These are phyloP conservation scores for Capsella rubella DNA, from an alignment of 441 rosid species.

Conservation along the genomic window DNA sequence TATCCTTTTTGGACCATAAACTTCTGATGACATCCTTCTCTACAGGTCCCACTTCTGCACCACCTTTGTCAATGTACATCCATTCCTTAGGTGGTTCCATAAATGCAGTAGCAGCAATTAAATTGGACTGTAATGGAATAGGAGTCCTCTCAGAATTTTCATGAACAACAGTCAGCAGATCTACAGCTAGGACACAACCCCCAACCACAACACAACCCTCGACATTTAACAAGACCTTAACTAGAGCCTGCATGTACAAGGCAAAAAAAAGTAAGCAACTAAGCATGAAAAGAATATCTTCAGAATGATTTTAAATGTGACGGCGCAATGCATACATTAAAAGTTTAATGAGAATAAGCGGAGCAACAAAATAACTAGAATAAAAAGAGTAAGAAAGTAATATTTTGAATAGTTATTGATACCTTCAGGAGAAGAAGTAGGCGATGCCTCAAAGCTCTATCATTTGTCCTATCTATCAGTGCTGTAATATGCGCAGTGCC, in stretches of 20 bases:
- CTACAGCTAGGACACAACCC: slow-evolving; percentile 97
- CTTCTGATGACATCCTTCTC: slow-evolving; percentile 98
- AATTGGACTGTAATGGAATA: slow-evolving; percentile 96
- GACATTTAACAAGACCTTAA: slow-evolving; percentile 91
- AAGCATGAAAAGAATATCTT: slow-evolving; percentile 28
- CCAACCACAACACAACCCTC: slow-evolving; percentile 98
- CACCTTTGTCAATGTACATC: slow-evolving; percentile 87
- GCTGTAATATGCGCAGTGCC: slow-evolving; percentile 96
- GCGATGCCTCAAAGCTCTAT: slow-evolving; percentile 98
- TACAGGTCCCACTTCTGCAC: slow-evolving; percentile 88
- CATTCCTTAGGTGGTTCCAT: slow-evolving; percentile 99
- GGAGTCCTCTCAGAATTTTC: slow-evolving; percentile 99
- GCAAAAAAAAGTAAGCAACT: slow-evolving; percentile 33
- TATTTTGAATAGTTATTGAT: slow-evolving; percentile 22
- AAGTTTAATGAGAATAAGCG: slow-evolving; percentile 10
- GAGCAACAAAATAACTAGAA: slow-evolving; percentile 2
- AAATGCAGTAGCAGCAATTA: slow-evolving; percentile 98
- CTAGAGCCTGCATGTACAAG: slow-evolving; percentile 73
- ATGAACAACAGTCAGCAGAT: slow-evolving; percentile 91
- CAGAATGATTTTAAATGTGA: slow-evolving; percentile 12
- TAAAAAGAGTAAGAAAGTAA: neutral
- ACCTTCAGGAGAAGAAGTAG: slow-evolving; percentile 97
- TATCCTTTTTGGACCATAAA: slow-evolving; percentile 93
- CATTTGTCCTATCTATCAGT: slow-evolving; percentile 96
- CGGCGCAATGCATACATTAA: slow-evolving; percentile 17